Evolutionary conservation across 768 basidiomycete genomes (phyloP).

Genomic region (Boletus insuetus): DNA sequence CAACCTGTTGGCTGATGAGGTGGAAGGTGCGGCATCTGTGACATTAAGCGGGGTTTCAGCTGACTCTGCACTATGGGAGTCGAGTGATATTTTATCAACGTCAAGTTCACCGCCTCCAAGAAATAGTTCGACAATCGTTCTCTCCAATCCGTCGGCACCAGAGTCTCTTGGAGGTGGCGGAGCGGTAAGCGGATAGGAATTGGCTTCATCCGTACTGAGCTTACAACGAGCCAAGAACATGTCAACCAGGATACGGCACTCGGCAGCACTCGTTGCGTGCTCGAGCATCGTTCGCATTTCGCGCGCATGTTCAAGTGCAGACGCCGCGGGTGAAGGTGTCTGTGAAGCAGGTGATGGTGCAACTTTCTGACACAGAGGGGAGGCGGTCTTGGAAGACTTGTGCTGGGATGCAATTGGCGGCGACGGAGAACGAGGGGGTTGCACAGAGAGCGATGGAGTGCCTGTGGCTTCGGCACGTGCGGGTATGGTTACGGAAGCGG

Average conservation of each 20-base stretch:
- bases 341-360: conserved; percentile 15
- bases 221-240: conserved; percentile 73
- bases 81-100: not conserved
- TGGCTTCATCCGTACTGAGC: conserved; percentile 34
- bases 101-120: conserved; percentile 27
- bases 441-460: not conserved
- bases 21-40: not conserved
- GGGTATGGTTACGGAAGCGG: conserved; percentile 1
- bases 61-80: not conserved
- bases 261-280: conserved; percentile 70
- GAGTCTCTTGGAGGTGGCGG: conserved; percentile 37
- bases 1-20: not conserved
- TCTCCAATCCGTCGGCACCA: conserved; percentile 37
- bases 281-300: conserved; percentile 69
- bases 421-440: conserved; percentile 1
- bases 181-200: conserved; percentile 28
- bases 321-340: conserved; percentile 18
- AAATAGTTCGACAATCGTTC: conserved; percentile 48
- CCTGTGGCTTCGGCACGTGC: conserved; percentile 1
- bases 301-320: conserved; percentile 46
- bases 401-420: conserved; percentile 7
- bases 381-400: conserved; percentile 13
- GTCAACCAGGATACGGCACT: conserved; percentile 82
- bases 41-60: not conserved
- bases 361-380: conserved; percentile 7